These are phyloP conservation scores for Mrakia frigida DNA, from an alignment of 768 basidiomycete species.

Conservation along the genomic window DNA sequence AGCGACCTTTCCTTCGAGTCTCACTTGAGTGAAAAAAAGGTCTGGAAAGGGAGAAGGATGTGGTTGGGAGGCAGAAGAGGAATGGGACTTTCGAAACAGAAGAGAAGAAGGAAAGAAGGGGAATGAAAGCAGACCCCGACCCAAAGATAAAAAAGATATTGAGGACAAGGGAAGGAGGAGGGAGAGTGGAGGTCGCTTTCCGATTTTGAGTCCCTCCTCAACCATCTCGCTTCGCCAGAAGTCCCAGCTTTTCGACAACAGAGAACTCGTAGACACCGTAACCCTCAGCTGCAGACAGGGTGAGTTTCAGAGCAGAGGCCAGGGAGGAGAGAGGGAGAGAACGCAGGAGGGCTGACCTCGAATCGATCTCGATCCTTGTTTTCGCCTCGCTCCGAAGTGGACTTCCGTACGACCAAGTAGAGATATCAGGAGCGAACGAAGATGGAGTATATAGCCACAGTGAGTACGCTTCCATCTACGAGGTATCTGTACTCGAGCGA, in stretches of 20 bases:
- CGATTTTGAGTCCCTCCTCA: no score
- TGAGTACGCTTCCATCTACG: neutral
- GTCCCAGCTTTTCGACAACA: no score
- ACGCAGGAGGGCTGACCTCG: neutral
- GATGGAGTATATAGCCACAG: slow-evolving; percentile 28
- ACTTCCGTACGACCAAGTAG: neutral
- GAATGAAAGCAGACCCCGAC: neutral
- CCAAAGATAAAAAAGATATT: neutral
- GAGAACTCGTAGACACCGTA: no score
- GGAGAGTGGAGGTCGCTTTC: no score
- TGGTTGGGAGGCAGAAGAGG: neutral
- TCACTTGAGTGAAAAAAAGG: neutral
- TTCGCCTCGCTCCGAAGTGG: neutral
- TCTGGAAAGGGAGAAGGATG: no score
- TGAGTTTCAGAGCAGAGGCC: neutral
- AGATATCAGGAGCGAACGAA: neutral
- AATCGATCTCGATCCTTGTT: neutral
- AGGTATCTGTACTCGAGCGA: neutral
- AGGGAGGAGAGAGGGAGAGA: neutral
- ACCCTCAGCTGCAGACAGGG: neutral
- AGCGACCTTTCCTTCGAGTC: neutral
- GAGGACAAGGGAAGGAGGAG: neutral
- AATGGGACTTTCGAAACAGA: neutral
- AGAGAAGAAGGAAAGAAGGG: neutral
- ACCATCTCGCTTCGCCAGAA: no score